Evolutionary conservation across 2,329 filamentous ascomycete species (phyloP).

Genomic region (Fusarium gaditjirri): DNA sequence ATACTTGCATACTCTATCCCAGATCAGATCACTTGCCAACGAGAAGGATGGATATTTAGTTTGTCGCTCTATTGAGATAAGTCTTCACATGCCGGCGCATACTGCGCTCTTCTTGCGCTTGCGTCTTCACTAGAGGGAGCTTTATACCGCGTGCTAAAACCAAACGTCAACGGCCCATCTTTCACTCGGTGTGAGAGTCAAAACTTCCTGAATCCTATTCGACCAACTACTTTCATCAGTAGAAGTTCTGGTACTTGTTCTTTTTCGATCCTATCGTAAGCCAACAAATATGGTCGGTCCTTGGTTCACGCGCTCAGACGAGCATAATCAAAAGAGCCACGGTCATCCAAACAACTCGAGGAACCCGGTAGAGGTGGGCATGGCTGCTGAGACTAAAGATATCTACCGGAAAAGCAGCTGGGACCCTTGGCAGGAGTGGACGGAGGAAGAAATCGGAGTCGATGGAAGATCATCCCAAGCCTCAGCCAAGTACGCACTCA

Average conservation of each 20-base stretch:
- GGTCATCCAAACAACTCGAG: background rate
- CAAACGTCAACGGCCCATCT: background rate
- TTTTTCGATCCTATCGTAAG: rapidly evolving
- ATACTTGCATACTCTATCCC: background rate
- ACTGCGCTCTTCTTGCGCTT: background rate
- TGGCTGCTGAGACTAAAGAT: background rate
- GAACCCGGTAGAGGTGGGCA: background rate
- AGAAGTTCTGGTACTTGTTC: background rate
- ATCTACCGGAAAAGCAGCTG: background rate
- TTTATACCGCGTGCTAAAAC: background rate
- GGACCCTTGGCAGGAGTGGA: conserved; percentile 11
- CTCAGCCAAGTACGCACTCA: conserved; percentile 9
- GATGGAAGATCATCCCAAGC: background rate
- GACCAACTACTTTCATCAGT: background rate
- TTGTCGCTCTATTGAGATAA: background rate
- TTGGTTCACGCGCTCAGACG: background rate
- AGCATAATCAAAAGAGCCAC: background rate
- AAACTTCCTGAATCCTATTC: background rate
- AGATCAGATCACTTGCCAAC: background rate
- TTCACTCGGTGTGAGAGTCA: background rate
- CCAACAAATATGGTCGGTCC: background rate
- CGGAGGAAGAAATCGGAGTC: background rate
- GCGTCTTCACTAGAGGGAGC: background rate
- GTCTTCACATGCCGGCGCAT: background rate
- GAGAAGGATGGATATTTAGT: background rate